Conservation (phyloP, 306 rosid genomes). For the Fagus sylvatica region DNA sequence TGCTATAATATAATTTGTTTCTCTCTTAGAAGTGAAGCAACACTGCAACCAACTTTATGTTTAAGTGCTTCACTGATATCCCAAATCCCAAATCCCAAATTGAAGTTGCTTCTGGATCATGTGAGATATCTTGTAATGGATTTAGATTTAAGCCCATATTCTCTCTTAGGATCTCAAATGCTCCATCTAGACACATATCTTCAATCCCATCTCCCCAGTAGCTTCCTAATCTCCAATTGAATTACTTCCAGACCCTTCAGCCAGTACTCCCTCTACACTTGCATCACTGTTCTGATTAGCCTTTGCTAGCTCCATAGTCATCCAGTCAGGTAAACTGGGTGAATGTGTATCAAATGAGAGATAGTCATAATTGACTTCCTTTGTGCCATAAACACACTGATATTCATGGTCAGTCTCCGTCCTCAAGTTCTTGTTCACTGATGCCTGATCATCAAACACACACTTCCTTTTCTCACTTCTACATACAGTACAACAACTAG, state of each 20-base stretch:
- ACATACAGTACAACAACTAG: not conserved
- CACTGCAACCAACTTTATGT: not conserved
- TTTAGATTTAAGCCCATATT: conserved; percentile 21
- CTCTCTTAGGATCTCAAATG: conserved; percentile 21
- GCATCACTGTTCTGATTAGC: conserved; percentile 6
- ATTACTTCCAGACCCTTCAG: conserved; percentile 1
- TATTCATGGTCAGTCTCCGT: conserved; percentile 33
- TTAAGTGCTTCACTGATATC: conserved; percentile 1
- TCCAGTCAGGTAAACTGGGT: conserved; percentile 44
- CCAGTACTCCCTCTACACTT: not conserved
- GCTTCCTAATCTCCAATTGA: conserved; percentile 24
- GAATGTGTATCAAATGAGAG: conserved; percentile 10
- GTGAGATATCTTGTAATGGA: conserved; percentile 6
- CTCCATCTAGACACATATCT: conserved; percentile 19
- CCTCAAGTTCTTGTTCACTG: conserved; percentile 34
- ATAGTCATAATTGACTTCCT: not conserved
- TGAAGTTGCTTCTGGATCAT: conserved; percentile 38
- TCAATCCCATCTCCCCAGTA: conserved; percentile 35
- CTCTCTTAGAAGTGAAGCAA: not conserved
- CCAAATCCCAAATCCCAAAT: conserved; percentile 55
- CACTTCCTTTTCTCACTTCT: conserved; percentile 36
- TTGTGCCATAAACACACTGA: conserved; percentile 11
- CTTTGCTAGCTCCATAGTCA: conserved; percentile 37
- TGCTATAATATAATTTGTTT: no score
- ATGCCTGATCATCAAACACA: conserved; percentile 24